Evolutionary conservation across 164 flowering plant species (phyloP), one percentile per base, ranked within the genome.

Genomic region (Dillenia suffruticosa): DNA sequence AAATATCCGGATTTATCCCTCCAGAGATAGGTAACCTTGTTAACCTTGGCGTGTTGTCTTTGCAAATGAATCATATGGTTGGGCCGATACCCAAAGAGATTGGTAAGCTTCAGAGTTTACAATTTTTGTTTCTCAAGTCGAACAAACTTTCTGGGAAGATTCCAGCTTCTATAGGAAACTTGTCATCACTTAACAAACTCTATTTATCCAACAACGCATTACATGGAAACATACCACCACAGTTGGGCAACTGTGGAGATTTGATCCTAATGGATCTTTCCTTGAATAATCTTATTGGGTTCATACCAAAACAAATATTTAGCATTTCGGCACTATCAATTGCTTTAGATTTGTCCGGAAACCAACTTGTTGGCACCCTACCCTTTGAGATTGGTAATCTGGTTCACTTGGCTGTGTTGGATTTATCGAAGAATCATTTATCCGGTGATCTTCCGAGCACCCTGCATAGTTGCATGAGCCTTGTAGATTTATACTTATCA

Each of bases 141-240:
- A 63, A 63, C 14, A 44, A 13, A n/a, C 10, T 63, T 22, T 14
- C 51, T 0, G 66, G 66, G 2, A 15, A 11, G n/a, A 64, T 64
- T 40, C 67, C 67, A 0, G 1, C 32, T 46, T 56, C 54, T 14
- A n/a, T 64, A 8, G 60, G 53, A 10, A 64, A 64, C 19, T 3
- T 57, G 1, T 47, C 67, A 0, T 9, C 5, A 46, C 14, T 64
- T 47, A 8, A 17, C 53, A 59, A 26, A 1, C 49, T 46, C 19
- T 2, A 8, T 44, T 44, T 66, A 3, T 9, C 16, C 1, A 15
- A 7, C 5, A 66, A 66, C 17, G 16, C 5, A 4, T 11, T 66
- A 50, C 46, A 53, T 2, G 69, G 69, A 17, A 32, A n/a, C 61
- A 66, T 66, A 12, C 63, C 69, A 7, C 2, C 15, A 32, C 53